Percentiles rank a stretch among this genome's conserved stretches.
These are phyloP conservation scores for Trichoderma pleuroti DNA, from an alignment of 2,329 filamentous ascomycete genomes.

Conservation along the genomic window DNA sequence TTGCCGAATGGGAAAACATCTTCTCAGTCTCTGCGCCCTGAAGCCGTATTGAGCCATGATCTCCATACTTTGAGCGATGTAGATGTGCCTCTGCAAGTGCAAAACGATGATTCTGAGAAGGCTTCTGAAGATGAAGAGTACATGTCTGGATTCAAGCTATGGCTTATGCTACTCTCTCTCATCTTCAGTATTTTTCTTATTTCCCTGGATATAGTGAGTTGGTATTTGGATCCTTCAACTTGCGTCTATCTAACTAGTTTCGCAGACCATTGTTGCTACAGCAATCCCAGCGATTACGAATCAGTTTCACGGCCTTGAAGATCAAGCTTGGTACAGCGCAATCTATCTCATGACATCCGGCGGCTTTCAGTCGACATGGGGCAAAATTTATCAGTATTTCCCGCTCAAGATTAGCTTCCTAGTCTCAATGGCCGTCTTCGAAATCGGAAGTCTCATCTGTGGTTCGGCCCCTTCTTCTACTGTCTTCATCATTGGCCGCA, in stretches of 20 bases:
- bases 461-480: constrained; percentile 33
- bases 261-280: constrained; percentile 46
- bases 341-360: constrained; percentile 44
- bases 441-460: constrained; percentile 49
- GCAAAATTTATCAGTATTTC: constrained; percentile 46
- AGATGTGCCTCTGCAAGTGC: neutral
- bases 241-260: neutral
- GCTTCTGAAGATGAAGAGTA: neutral
- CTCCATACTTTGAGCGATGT: neutral
- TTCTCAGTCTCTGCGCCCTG: neutral
- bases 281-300: constrained; percentile 50
- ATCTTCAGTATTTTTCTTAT: constrained; percentile 41
- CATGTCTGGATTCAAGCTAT: neutral
- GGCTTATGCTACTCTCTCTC: constrained; percentile 38
- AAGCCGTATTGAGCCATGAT: neutral
- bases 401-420: constrained; percentile 44
- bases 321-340: constrained; percentile 53
- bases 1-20: neutral
- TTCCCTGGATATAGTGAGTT: constrained; percentile 37
- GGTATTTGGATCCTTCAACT: rapidly evolving
- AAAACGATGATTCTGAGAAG: neutral
- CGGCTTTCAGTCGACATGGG: constrained; percentile 38
- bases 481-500: constrained; percentile 44
- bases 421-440: constrained; percentile 43
- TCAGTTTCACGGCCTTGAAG: constrained; percentile 41